Base-by-base conservation (phyloP, 2,329 filamentous ascomycete species). In the Blumeriella jaapii region DNA sequence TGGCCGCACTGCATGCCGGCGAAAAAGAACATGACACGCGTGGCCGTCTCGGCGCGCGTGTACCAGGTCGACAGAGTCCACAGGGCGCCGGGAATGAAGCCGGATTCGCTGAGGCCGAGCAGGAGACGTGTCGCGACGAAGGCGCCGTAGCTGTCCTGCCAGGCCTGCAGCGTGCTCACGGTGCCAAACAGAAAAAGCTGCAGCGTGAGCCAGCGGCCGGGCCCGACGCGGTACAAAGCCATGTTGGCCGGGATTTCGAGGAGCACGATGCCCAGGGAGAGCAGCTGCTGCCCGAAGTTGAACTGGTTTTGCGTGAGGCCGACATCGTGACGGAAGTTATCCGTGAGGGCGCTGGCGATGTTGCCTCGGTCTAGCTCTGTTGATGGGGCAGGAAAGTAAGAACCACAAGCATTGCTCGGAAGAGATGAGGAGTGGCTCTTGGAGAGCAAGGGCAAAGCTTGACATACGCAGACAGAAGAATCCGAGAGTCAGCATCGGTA, bases 31-130 rank as follows among this genome's bases (percentile, higher is more conserved):
- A 71, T 68, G 27, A 75, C 67, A 7, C 72, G 61, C 38, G 67
- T 74, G 34, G 73, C 69, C 27, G 68, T 59, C 49, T 78, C 72
- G 27, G 68, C 63, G 7, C 68, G 60, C 38, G 69, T 71, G 40
- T 78, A 78, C 71, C 72, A 78, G 12, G 74, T 74, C 0, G 69
- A 71, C 4, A 77, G 58, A 33, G 75, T 70, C 49, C 71, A 75
- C 14, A 69, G 60, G 11, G 70, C 61, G 14, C 67, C 68, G 0
- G 69, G 69, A 38, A 70, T 68, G 33, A 71, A 64, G 4, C 67
- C 67, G 17, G 63, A 63, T 41, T 74, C 69, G 11, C 62, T 57
- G 6, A 72, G 47, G 12, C 69, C 69, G 2, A 74, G 56, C 25
- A 69, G 59, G 44, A 70, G 62, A 19, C 68, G 29, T 11, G 10